These are phyloP conservation scores for Sclerotinia spermophila DNA, from an alignment of 2,329 filamentous ascomycete genomes.

Conservation along the genomic window DNA sequence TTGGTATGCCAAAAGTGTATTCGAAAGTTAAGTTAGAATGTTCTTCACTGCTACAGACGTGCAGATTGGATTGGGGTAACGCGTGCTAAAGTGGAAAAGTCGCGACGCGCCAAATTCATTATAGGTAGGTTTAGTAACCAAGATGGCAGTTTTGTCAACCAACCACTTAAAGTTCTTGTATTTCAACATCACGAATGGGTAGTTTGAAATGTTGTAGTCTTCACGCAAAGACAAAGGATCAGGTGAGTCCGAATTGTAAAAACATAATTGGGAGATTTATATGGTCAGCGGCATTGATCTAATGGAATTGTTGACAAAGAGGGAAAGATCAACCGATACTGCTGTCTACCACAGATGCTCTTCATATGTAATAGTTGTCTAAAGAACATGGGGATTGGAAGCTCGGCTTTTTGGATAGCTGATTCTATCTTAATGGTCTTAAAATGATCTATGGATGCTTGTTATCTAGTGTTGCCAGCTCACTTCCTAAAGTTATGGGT, in stretches of 20 bases:
- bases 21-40: neutral
- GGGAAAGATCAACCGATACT: neutral
- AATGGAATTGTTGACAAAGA: too few species aligned
- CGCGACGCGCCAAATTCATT: conserved; percentile 18
- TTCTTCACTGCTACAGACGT: neutral
- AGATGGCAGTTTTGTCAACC: neutral
- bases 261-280: fast-evolving
- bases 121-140: neutral
- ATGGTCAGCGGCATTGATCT: neutral
- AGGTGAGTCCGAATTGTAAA: neutral
- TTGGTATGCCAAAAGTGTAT: neutral
- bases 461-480: neutral
- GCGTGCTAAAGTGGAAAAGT: conserved; percentile 17
- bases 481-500: neutral
- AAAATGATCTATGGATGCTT: neutral
- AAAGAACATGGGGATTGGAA: neutral
- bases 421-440: neutral
- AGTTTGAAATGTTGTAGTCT: neutral
- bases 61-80: conserved; percentile 3
- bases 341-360: neutral
- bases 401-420: neutral
- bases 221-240: neutral
- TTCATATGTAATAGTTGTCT: neutral
- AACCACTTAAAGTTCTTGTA: neutral
- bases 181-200: neutral